phyloP scores from a whole-genome alignment of 2,329 filamentous ascomycete species.

The Pseudogymnoascus sp. region DNA sequence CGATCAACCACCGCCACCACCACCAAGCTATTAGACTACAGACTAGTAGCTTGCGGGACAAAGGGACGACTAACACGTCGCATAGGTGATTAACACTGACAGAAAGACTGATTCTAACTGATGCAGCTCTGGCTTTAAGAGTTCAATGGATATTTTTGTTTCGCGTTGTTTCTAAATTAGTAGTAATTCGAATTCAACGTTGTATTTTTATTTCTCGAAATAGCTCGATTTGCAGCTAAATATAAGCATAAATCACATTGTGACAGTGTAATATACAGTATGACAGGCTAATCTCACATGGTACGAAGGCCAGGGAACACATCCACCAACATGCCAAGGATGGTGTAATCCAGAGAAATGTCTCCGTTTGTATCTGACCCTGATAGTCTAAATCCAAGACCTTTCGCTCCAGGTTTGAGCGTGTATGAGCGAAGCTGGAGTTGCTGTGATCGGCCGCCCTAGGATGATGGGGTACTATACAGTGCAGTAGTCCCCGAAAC shows the following conservation, averaged over 20 bases:
- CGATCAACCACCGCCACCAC: constrained; percentile 56
- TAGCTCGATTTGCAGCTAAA: background rate
- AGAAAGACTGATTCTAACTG: constrained; percentile 1
- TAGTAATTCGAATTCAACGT: background rate
- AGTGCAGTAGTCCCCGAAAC: no score
- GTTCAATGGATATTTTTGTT: background rate
- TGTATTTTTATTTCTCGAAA: constrained; percentile 1
- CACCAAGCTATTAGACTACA: constrained; percentile 32
- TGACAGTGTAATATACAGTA: background rate
- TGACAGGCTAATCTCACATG: background rate
- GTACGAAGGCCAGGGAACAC: background rate
- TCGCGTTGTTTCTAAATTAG: background rate
- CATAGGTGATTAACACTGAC: constrained; percentile 7
- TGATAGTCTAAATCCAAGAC: background rate
- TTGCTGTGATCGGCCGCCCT: background rate
- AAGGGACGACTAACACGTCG: constrained; percentile 1
- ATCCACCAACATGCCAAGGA: background rate
- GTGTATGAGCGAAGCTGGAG: background rate
- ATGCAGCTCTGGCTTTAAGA: background rate
- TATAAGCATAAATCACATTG: constrained; percentile 1
- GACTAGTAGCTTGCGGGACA: background rate
- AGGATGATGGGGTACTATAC: background rate
- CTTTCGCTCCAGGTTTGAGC: background rate
- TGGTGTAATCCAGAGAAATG: no score
- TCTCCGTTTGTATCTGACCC: background rate